Conservation (phyloP, 331 rosid genomes). For the Erythrophleum ivorense region DNA sequence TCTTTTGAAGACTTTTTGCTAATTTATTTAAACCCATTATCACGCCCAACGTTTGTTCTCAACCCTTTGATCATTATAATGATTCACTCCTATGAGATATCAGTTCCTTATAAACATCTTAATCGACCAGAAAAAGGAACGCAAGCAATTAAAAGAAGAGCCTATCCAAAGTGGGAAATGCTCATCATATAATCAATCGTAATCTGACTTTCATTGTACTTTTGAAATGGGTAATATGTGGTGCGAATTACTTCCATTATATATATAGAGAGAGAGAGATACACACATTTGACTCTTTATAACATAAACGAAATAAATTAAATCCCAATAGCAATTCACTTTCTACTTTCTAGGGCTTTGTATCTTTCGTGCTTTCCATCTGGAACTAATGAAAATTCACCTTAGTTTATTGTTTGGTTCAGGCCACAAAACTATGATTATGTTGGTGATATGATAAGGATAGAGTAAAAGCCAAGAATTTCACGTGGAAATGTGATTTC, state of each 20-base stretch:
- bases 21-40: constrained; percentile 75
- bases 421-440: constrained; percentile 50
- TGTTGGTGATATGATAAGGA: constrained; percentile 52
- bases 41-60: constrained; percentile 52
- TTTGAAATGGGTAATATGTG: constrained; percentile 41
- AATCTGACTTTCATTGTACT: constrained; percentile 44
- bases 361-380: constrained; percentile 50
- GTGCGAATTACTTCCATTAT: constrained; percentile 36
- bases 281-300: background rate
- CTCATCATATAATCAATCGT: constrained; percentile 48
- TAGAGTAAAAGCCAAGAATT: constrained; percentile 40
- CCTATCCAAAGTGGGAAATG: constrained; percentile 43
- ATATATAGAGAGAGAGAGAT: no score
- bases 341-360: constrained; percentile 33
- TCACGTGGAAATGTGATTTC: constrained; percentile 54
- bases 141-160: constrained; percentile 43
- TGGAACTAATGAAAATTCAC: constrained; percentile 42
- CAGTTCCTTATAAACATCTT: constrained; percentile 45
- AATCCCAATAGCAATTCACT: constrained; percentile 26
- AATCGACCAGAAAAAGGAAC: constrained; percentile 43
- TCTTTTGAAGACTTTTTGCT: constrained; percentile 60
- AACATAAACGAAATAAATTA: constrained; percentile 23
- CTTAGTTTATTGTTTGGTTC: constrained; percentile 33
- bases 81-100: constrained; percentile 54
- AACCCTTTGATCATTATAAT: constrained; percentile 55